phyloP scores from a whole-genome alignment of 2,329 filamentous ascomycete species.

The Trichoderma lentiforme region DNA sequence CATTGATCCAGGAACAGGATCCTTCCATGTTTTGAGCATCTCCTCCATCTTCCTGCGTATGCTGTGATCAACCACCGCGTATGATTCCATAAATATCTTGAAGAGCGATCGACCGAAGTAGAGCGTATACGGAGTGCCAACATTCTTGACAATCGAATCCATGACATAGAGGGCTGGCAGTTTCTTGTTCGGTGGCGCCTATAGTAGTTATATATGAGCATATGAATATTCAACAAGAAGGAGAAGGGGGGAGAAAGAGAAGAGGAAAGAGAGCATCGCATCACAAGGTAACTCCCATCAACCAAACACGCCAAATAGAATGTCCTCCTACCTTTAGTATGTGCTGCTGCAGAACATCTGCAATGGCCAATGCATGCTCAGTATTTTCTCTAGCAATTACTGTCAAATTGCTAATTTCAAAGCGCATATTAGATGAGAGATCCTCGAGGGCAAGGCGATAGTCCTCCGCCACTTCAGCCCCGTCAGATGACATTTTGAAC shows the following conservation, averaged over 20 bases:
- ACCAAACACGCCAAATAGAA: background rate
- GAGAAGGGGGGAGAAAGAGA: background rate
- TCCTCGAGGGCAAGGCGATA: slow-evolving; percentile 92
- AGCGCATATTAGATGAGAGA: slow-evolving; percentile 83
- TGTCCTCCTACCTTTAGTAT: slow-evolving; percentile 80
- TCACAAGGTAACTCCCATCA: background rate
- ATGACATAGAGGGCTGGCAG: slow-evolving; percentile 95
- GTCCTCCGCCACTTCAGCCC: slow-evolving; percentile 89
- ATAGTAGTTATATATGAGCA: slow-evolving; percentile 37
- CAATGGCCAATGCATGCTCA: slow-evolving; percentile 90
- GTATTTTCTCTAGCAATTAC: slow-evolving; percentile 97
- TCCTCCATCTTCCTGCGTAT: slow-evolving; percentile 92
- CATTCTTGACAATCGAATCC: slow-evolving; percentile 98
- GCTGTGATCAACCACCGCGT: slow-evolving; percentile 77
- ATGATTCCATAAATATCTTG: slow-evolving; percentile 94
- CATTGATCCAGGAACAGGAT: slow-evolving; percentile 88
- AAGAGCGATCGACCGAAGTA: slow-evolving; percentile 92
- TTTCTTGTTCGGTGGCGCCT: slow-evolving; percentile 87
- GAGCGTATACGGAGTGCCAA: slow-evolving; percentile 93
- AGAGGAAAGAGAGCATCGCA: background rate
- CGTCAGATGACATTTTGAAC: slow-evolving; percentile 47
- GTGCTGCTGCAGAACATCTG: slow-evolving; percentile 84
- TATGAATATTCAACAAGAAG: background rate
- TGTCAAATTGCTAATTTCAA: slow-evolving; percentile 95
- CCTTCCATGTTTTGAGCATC: slow-evolving; percentile 97